These are phyloP conservation scores for Boletus coccyginus DNA, from an alignment of 768 basidiomycete genomes.

Conservation along the genomic window DNA sequence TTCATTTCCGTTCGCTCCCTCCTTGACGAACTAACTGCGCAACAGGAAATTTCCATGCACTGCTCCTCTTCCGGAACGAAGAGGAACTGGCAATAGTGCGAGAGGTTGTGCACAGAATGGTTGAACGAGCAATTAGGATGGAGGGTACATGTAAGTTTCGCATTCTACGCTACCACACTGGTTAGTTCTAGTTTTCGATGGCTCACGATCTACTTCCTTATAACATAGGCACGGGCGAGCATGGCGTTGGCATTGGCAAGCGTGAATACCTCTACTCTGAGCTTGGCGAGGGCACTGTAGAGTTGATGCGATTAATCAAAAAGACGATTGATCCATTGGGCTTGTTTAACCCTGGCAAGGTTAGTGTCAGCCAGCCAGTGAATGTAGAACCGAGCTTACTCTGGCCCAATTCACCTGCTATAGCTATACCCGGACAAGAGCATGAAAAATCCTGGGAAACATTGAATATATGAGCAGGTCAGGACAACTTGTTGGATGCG, in stretches of 20 bases:
- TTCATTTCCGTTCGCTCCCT: slow-evolving; percentile 9
- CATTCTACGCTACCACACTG: neutral
- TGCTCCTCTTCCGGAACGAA: slow-evolving; percentile 56
- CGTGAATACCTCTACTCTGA: slow-evolving; percentile 77
- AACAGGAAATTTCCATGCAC: slow-evolving; percentile 48
- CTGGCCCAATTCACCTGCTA: neutral
- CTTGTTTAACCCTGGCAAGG: slow-evolving; percentile 86
- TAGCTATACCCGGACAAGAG: slow-evolving; percentile 26
- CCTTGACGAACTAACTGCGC: neutral
- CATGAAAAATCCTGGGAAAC: slow-evolving; percentile 12
- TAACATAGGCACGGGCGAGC: slow-evolving; percentile 67
- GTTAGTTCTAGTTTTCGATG: neutral
- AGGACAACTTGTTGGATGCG: neutral
- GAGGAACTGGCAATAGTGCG: slow-evolving; percentile 45
- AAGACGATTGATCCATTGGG: slow-evolving; percentile 67
- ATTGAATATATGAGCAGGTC: neutral
- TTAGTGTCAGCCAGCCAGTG: slow-evolving; percentile 17
- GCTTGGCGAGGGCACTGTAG: slow-evolving; percentile 78
- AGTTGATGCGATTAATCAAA: slow-evolving; percentile 83
- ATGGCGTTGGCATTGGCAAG: slow-evolving; percentile 88
- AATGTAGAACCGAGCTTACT: neutral
- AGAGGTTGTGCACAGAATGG: slow-evolving; percentile 57
- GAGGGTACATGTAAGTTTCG: slow-evolving; percentile 65
- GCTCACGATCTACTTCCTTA: neutral
- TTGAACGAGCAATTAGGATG: slow-evolving; percentile 61